Evolutionary conservation across 2,329 filamentous ascomycete species (phyloP).

Genomic region (Tolypocladium paradoxum): DNA sequence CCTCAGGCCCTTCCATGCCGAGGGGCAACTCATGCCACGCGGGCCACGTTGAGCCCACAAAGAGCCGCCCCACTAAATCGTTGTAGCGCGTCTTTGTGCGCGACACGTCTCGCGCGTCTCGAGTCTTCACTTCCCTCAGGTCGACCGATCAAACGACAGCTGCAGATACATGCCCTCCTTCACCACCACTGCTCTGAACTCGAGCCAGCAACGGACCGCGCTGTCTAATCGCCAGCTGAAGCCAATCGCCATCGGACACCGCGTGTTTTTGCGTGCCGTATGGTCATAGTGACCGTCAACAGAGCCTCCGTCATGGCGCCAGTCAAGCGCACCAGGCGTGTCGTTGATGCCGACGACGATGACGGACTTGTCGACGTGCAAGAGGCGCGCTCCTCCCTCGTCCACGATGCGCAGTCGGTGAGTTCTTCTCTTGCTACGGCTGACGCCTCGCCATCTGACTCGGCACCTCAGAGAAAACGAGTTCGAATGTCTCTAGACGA

Average conservation of each 20-base stretch:
- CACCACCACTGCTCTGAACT: neutral
- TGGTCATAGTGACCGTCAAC: neutral
- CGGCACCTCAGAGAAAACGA: slow-evolving; percentile 19
- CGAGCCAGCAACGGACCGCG: neutral
- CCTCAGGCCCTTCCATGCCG: no score
- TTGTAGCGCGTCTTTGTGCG: neutral
- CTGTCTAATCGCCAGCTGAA: no score
- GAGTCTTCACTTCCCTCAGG: neutral
- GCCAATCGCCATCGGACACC: neutral
- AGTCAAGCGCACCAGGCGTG: slow-evolving; percentile 30
- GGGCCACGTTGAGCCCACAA: no score
- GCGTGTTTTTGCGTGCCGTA: neutral
- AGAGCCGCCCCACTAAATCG: no score
- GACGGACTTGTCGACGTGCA: slow-evolving; percentile 23
- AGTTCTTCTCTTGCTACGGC: neutral
- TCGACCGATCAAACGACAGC: neutral
- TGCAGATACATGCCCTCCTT: neutral
- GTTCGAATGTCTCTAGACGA: slow-evolving; percentile 19
- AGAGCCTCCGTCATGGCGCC: slow-evolving; percentile 14
- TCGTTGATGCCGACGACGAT: slow-evolving; percentile 14
- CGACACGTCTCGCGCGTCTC: neutral
- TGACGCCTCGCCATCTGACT: slow-evolving; percentile 3
- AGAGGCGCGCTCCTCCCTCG: slow-evolving; percentile 30
- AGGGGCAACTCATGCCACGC: no score
- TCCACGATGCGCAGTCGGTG: slow-evolving; percentile 16